phyloP scores from a whole-genome alignment of 108 stramenopile genomes.

The Skeletonema potamos region DNA sequence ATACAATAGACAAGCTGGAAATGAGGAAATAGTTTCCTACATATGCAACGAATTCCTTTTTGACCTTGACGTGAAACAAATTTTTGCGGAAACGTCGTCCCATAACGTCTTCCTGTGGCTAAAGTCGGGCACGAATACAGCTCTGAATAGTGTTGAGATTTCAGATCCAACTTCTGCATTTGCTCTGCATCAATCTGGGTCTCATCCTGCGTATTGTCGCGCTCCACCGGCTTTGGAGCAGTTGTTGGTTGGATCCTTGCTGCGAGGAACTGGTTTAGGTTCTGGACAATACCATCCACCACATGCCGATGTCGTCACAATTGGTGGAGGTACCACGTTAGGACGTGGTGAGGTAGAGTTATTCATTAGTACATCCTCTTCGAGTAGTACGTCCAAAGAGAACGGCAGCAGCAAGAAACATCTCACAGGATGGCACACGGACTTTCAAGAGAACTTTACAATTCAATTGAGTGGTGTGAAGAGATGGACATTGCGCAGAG shows the following conservation, averaged over 20 bases:
- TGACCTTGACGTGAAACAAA: constrained; percentile 47
- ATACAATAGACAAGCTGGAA: background rate
- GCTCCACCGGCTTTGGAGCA: constrained; percentile 85
- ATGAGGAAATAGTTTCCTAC: constrained; percentile 23
- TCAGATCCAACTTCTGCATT: constrained; percentile 69
- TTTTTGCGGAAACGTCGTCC: constrained; percentile 70
- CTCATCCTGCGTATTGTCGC: constrained; percentile 87
- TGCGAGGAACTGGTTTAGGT: constrained; percentile 75
- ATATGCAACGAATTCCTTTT: constrained; percentile 54
- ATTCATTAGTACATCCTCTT: constrained; percentile 58
- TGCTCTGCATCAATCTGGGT: constrained; percentile 57
- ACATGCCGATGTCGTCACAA: constrained; percentile 1
- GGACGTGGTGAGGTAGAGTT: constrained; percentile 91
- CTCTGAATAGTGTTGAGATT: constrained; percentile 72
- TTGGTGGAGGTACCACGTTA: constrained; percentile 40
- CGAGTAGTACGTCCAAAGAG: background rate
- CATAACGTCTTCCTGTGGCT: constrained; percentile 78
- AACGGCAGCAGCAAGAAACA: constrained; percentile 21
- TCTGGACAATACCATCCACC: constrained; percentile 78
- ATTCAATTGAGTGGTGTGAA: constrained; percentile 86
- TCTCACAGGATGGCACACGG: constrained; percentile 84
- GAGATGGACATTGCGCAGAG: constrained; percentile 76
- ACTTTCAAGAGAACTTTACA: constrained; percentile 97
- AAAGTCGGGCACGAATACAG: background rate
- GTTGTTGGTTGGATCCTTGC: constrained; percentile 57